Conservation (phyloP, 768 basidiomycete genomes). For the Lactifluus volemus region DNA sequence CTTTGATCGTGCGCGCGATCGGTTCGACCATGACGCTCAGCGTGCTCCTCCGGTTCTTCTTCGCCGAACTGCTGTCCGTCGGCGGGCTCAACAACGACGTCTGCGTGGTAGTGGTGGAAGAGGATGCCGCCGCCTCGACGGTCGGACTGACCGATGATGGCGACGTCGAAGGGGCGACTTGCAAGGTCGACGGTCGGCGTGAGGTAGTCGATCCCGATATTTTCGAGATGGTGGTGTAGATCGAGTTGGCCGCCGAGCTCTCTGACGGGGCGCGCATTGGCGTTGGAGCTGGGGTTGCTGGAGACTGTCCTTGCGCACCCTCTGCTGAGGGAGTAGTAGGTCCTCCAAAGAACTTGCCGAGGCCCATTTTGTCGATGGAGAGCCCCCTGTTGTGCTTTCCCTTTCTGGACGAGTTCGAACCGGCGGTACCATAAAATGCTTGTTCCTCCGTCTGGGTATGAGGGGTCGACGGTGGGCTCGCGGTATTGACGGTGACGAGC, state of each 20-base stretch:
- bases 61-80: slow-evolving; percentile 13
- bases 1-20: slow-evolving; percentile 45
- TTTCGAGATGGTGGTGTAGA: slow-evolving; percentile 22
- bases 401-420: slow-evolving; percentile 31
- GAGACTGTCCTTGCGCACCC: slow-evolving; percentile 9
- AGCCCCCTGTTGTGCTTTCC: slow-evolving; percentile 58
- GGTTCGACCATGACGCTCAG: slow-evolving; percentile 37
- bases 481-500: slow-evolving; percentile 28
- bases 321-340: slow-evolving; percentile 25
- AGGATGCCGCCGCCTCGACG: slow-evolving; percentile 15
- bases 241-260: slow-evolving; percentile 22
- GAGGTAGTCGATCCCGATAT: slow-evolving; percentile 14
- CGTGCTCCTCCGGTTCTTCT: slow-evolving; percentile 18
- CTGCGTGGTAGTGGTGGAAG: slow-evolving; percentile 10
- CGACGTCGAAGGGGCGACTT: slow-evolving; percentile 23
- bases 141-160: slow-evolving; percentile 15
- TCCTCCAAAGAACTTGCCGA: slow-evolving; percentile 63
- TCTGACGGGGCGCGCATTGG: slow-evolving; percentile 33
- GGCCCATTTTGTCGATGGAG: slow-evolving; percentile 71
- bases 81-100: slow-evolving; percentile 31
- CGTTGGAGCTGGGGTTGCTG: slow-evolving; percentile 23
- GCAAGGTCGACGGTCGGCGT: slow-evolving; percentile 28
- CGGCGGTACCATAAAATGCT: slow-evolving; percentile 18
- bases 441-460: slow-evolving; percentile 20
- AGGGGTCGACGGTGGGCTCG: slow-evolving; percentile 26